A percentile compares a stretch with the other conserved stretches of the same genome.
Evolutionary conservation across 192 early-diverging fungal genomes (phyloP).

Genomic region (Coemansia asiatica): DNA sequence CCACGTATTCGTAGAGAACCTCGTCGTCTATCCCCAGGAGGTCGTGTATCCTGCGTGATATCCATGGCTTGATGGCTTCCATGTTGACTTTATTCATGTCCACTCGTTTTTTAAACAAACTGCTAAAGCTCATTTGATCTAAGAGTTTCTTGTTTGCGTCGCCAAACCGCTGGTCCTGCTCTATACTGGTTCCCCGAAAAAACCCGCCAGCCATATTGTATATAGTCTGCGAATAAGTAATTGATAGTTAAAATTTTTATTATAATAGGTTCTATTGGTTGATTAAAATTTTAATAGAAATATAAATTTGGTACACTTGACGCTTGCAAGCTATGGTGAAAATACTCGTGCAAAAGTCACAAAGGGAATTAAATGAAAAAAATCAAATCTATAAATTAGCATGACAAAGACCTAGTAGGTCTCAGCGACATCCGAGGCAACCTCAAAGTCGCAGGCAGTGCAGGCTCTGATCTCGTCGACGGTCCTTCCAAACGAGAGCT

Average conservation of each 20-base stretch:
- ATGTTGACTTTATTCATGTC: conserved; percentile 89
- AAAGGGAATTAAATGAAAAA: neutral
- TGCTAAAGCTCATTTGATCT: conserved; percentile 24
- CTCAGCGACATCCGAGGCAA: conserved; percentile 53
- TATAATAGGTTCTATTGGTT: too few species aligned
- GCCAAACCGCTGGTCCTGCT: conserved; percentile 52
- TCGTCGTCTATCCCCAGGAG: conserved; percentile 93
- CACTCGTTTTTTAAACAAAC: conserved; percentile 31
- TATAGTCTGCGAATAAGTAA: neutral
- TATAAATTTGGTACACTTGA: neutral
- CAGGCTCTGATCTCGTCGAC: conserved; percentile 65
- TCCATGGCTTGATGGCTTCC: conserved; percentile 86
- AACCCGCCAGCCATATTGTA: conserved; percentile 37
- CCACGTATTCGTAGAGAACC: conserved; percentile 83
- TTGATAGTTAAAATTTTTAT: too few species aligned
- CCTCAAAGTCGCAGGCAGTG: conserved; percentile 66
- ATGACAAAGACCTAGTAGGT: conserved; percentile 25
- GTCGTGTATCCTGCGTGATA: conserved; percentile 66
- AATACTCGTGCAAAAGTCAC: neutral
- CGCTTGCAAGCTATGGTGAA: neutral
- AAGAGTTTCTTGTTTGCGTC: conserved; percentile 36
- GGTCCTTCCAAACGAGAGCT: conserved; percentile 62
- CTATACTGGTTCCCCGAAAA: conserved; percentile 42
- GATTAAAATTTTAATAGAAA: neutral
- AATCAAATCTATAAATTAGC: neutral